These are phyloP conservation scores for Talaromyces sp. DNA, from an alignment of 2,329 filamentous ascomycete species.

Conservation along the genomic window DNA sequence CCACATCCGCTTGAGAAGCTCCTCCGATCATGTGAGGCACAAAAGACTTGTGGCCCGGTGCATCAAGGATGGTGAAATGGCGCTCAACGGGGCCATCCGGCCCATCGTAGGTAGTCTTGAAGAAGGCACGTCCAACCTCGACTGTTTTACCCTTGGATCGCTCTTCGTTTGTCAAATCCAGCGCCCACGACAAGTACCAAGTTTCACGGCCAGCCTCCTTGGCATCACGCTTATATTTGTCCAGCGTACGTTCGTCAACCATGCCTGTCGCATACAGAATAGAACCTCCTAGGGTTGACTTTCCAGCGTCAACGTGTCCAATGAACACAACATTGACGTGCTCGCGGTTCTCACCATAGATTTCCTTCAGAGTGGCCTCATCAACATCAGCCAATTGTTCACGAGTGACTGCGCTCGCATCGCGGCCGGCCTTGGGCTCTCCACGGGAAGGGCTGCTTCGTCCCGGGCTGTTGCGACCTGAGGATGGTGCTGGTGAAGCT, in stretches of 20 bases:
- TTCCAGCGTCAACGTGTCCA: constrained; percentile 96
- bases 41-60: constrained; percentile 95
- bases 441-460: constrained; percentile 68
- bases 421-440: constrained; percentile 56
- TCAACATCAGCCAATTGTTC: constrained; percentile 77
- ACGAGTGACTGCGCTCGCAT: constrained; percentile 77
- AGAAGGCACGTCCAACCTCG: constrained; percentile 91
- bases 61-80: constrained; percentile 92
- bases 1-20: constrained; percentile 87
- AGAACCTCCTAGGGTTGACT: constrained; percentile 90
- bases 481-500: constrained; percentile 74
- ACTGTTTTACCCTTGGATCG: constrained; percentile 96
- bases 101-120: constrained; percentile 62
- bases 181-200: constrained; percentile 98
- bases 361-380: constrained; percentile 81
- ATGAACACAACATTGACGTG: constrained; percentile 95
- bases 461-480: constrained; percentile 72
- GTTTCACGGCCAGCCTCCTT: constrained; percentile 95
- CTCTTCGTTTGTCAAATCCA: constrained; percentile 96
- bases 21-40: constrained; percentile 98
- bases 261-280: constrained; percentile 93
- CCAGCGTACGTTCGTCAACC: constrained; percentile 98
- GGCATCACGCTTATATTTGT: constrained; percentile 95
- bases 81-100: constrained; percentile 63
- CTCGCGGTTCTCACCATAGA: constrained; percentile 75